A percentile compares a stretch with the other conserved stretches of the same genome.
phyloP scores from a whole-genome alignment of 306 rosid genomes.

The Acacia confusa region DNA sequence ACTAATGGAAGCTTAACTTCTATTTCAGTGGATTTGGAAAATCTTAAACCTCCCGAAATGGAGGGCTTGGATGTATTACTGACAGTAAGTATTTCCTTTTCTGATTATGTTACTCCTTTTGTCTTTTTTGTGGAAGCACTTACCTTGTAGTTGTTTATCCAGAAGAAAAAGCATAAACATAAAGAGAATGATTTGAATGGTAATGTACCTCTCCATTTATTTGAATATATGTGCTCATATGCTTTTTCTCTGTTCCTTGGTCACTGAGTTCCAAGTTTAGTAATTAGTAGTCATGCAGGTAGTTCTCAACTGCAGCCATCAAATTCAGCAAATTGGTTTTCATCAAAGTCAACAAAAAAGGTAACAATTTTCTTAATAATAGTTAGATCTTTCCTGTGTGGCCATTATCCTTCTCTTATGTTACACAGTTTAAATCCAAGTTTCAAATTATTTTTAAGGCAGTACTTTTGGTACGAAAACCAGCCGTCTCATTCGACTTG shows the following conservation, averaged over 20 bases:
- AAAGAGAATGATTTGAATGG: constrained; percentile 54
- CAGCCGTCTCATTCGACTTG: neutral
- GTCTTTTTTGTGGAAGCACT: constrained; percentile 2
- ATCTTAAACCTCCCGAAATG: constrained; percentile 67
- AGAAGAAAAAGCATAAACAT: constrained; percentile 62
- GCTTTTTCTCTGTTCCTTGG: constrained; percentile 6
- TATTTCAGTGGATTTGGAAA: constrained; percentile 57
- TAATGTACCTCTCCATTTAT: constrained; percentile 39
- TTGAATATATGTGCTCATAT: constrained; percentile 3
- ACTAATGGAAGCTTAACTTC: constrained; percentile 21
- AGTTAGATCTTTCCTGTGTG: neutral
- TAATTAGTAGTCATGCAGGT: constrained; percentile 47
- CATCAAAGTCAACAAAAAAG: constrained; percentile 67
- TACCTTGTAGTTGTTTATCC: constrained; percentile 31
- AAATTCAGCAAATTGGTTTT: constrained; percentile 64
- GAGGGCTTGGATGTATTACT: constrained; percentile 65
- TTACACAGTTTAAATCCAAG: neutral
- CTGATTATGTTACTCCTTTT: neutral
- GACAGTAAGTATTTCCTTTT: constrained; percentile 45
- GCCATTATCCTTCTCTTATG: constrained; percentile 1
- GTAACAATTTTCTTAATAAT: constrained; percentile 33
- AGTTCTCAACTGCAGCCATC: constrained; percentile 46
- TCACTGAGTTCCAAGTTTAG: constrained; percentile 19
- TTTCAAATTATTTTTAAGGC: neutral
- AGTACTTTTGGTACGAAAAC: neutral